Base-by-base conservation (phyloP, 352 stramenopile genomes). In the Globisporangium solare region DNA sequence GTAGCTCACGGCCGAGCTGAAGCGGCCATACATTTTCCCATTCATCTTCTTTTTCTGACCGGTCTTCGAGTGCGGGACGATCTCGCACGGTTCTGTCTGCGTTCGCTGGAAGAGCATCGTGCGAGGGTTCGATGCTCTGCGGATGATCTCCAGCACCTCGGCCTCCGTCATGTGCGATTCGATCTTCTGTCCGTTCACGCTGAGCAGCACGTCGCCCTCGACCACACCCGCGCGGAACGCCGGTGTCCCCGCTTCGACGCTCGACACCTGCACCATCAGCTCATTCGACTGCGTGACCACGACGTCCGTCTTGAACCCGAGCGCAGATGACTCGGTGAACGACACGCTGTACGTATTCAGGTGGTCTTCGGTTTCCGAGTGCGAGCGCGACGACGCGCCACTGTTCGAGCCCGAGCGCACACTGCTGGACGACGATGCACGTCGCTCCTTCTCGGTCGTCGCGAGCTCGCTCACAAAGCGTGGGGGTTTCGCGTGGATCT, bases 1-100 rank as follows among this genome's bases (percentile, higher is more conserved):
- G 24, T 80, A 77, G 50, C 68, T 86, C 55, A 89, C 68, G 12
- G 79, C 79, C 43, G 79, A 83, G 54, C 73, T 81, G n/a, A 89
- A 56, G 49, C 77, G 77, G 10, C 64, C 64, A 46, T 75, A 82
- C 47, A 77, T 66, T 39, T 73, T 68, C 41, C 76, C 80, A 0
- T 43, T 43, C 20, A 58, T 17, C 54, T 84, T 83, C 65, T 74
- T 83, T 46, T 76, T 49, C 15, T 41, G 50, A 4, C 66, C 51
- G 41, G 70, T 74, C 45, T 73, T 74, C 17, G 63, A 79, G 13
- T 75, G 54, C 18, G 66, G 51, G 49, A 42, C 27, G 7, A 35
- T 21, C 4, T 20, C 41, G 49, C 71, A 62, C 21, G 70, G 70
- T 42, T 84, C 76, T 31, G 68, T 61, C 32, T 67, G 46, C 21